phyloP scores from a whole-genome alignment of 495 filamentous ascomycete genomes.

The Talaromyces proteolyticus region DNA sequence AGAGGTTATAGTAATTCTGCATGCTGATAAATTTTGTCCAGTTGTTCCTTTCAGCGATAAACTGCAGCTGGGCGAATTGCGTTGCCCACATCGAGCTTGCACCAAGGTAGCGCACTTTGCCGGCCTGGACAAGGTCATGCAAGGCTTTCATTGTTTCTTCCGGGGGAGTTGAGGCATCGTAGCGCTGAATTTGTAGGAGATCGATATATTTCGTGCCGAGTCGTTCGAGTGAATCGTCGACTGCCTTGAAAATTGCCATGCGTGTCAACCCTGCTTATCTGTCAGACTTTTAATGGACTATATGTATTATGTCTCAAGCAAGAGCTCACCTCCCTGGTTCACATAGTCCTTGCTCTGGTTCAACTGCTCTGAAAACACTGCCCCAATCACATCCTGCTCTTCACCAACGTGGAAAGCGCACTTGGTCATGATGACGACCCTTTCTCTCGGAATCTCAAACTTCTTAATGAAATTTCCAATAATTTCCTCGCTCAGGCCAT shows the following conservation, averaged over 20 bases:
- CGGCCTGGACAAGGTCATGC: conserved; percentile 58
- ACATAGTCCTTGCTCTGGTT: conserved; percentile 24
- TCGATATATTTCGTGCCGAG: conserved; percentile 60
- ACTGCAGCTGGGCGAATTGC: conserved; percentile 16
- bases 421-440: conserved; percentile 68
- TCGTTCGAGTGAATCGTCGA: conserved; percentile 50
- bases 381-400: conserved; percentile 8
- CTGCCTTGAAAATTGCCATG: conserved; percentile 52
- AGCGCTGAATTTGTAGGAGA: conserved; percentile 58
- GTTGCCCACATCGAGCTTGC: conserved; percentile 32
- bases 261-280: conserved; percentile 41
- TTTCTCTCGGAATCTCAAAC: conserved; percentile 66
- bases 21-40: conserved; percentile 65
- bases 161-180: conserved; percentile 45
- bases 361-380: conserved; percentile 12
- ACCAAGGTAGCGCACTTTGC: conserved; percentile 66
- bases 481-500: conserved; percentile 61
- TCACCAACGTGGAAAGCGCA: conserved; percentile 53
- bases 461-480: conserved; percentile 64
- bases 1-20: conserved; percentile 63
- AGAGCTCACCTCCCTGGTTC: conserved; percentile 21
- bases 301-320: background rate
- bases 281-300: too few species aligned
- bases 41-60: conserved; percentile 40
- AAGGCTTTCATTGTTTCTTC: conserved; percentile 74